Evolutionary conservation across 768 basidiomycete species (phyloP), one percentile per base, ranked within the genome.

Genomic region (Galerina sulciceps): DNA sequence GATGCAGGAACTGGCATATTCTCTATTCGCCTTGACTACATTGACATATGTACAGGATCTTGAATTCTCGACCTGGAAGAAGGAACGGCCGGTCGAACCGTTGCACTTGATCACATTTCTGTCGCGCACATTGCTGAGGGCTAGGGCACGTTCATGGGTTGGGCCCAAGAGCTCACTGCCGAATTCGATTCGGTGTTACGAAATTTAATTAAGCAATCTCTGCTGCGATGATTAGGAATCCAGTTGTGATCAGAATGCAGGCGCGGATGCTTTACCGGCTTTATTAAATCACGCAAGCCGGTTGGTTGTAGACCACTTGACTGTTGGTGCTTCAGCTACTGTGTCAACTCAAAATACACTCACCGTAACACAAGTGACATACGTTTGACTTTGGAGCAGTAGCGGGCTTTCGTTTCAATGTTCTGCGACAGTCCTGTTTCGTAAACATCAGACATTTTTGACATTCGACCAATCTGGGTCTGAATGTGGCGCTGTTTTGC

Each of bases 401-500:
- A 40, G 44, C 41, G 57, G 49, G 43, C 34, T 51, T 51, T 45
- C 45, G 43, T 41, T 51, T 51, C 43, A 43, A 43, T 23, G 37
- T 44, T 52, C 40, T 49, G 48, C 44, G 49, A 38, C 44, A 35
- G 34, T 45, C 41, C 43, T 17, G 8, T 36, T 50, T 15, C 20
- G 47, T 40, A 42, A 57, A 51, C 51, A 53, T 18, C 20, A 35
- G 41, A 58, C 43, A 8, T 52, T 45, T 41, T 58, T 22, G 49
- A 51, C 49, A 51, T 40, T 44, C 49, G 38, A 22, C 56, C 48
- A 57, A 43, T 42, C 31, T 42, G 48, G 56, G 56, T 23, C 34
- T 51, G 41, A 59, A 47, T 63, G 62, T 64, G 63, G 55, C 59
- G 59, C 34, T 53, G 58, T 60, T 57, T 58, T 55, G 46, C 59